Percentiles rank a stretch among this genome's conserved stretches.
Conservation (phyloP, 2,329 filamentous ascomycete species). For the Aulographum hederae region DNA sequence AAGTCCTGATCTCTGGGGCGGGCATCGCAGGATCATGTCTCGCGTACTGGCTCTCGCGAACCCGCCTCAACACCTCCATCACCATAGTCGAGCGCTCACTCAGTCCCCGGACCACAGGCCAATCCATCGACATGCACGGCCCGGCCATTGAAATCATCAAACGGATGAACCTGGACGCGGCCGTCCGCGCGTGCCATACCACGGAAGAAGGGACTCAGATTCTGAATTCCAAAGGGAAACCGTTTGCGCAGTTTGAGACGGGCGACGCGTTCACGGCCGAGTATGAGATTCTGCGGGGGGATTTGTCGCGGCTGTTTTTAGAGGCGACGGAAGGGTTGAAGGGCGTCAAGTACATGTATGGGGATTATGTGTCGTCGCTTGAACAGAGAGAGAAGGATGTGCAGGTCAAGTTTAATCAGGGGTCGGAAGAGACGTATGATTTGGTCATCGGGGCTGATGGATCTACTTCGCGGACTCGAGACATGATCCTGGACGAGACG, state of each 20-base stretch:
- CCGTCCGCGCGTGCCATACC: not conserved
- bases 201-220: not conserved
- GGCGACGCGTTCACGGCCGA: slow-evolving; percentile 17
- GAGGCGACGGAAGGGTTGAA: slow-evolving; percentile 7
- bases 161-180: not conserved
- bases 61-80: not conserved
- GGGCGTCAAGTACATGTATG: slow-evolving; percentile 16
- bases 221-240: slow-evolving; percentile 9
- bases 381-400: slow-evolving; percentile 10
- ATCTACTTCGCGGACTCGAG: slow-evolving; percentile 7
- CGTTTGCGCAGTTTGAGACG: slow-evolving; percentile 7
- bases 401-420: slow-evolving; percentile 6
- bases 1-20: slow-evolving; percentile 3
- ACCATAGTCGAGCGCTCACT: not conserved
- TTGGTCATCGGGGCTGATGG: slow-evolving; percentile 11
- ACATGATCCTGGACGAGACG: slow-evolving; percentile 9
- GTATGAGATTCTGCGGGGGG: slow-evolving; percentile 19
- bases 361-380: slow-evolving; percentile 11
- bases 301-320: slow-evolving; percentile 7
- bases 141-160: not conserved
- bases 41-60: slow-evolving; percentile 2
- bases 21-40: slow-evolving; percentile 4
- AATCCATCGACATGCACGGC: not conserved
- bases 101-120: not conserved
- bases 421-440: slow-evolving; percentile 7